A percentile compares a stretch with the other conserved stretches of the same genome.
phyloP scores from a whole-genome alignment of 176 grass and related monocot species.

The Bothriochloa decipiens region DNA sequence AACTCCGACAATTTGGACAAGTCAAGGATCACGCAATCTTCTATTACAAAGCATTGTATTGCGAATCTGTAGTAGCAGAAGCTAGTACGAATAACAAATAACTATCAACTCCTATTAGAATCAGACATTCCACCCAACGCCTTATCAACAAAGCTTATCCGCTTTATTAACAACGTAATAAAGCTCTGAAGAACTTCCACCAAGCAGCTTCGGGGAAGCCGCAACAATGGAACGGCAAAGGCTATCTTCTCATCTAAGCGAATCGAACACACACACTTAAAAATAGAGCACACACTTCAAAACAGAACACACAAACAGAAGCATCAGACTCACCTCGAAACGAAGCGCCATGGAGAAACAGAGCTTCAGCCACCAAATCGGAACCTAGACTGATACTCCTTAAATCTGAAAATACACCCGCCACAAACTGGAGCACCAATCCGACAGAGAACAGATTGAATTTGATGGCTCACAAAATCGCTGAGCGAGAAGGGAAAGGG shows the following conservation, averaged over 20 bases:
- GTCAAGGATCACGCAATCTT: background rate
- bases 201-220: background rate
- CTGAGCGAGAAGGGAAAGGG: background rate
- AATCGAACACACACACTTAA: background rate
- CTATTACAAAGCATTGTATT: background rate
- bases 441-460: background rate
- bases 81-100: background rate
- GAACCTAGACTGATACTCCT: background rate
- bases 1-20: conserved; percentile 19
- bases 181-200: background rate
- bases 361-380: background rate
- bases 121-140: conserved; percentile 7
- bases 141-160: conserved; percentile 33
- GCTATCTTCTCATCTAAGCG: background rate
- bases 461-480: background rate
- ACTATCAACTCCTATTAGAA: background rate
- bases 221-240: background rate
- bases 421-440: background rate
- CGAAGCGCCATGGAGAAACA: conserved; percentile 62
- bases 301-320: background rate
- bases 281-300: background rate
- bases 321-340: conserved; percentile 57
- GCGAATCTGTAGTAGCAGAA: conserved; percentile 18
- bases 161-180: conserved; percentile 24
- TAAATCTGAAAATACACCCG: background rate